These are phyloP conservation scores for Trametes maxima DNA, from an alignment of 768 basidiomycete species.

Conservation along the genomic window DNA sequence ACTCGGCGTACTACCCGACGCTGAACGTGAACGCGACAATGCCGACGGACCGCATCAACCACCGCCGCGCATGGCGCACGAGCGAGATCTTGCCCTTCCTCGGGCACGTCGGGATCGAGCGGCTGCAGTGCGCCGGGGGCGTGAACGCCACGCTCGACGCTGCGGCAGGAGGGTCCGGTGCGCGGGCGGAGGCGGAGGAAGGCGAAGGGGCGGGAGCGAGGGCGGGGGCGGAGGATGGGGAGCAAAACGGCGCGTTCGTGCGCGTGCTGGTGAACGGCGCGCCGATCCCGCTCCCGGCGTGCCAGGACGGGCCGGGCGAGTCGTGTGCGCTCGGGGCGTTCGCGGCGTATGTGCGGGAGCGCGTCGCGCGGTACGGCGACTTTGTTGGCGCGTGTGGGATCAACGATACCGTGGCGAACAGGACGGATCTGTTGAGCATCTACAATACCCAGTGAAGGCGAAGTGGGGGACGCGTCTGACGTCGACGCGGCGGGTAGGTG, in stretches of 20 bases:
- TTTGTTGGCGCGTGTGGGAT: constrained; percentile 22
- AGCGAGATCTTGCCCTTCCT: constrained; percentile 22
- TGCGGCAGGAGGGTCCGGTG: neutral
- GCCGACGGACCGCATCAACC: constrained; percentile 27
- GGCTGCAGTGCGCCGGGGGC: constrained; percentile 16
- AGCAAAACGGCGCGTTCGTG: constrained; percentile 10
- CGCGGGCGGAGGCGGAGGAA: neutral
- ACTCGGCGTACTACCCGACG: constrained; percentile 21
- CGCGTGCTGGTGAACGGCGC: constrained; percentile 21
- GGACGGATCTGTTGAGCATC: constrained; percentile 17
- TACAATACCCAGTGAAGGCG: constrained; percentile 6
- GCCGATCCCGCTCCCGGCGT: constrained; percentile 20
- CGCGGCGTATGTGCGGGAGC: constrained; percentile 6
- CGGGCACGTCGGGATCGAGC: constrained; percentile 22
- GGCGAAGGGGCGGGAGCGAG: no score
- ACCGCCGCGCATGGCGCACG: constrained; percentile 25
- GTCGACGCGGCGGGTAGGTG: no score
- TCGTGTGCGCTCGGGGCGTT: constrained; percentile 18
- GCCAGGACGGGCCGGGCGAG: constrained; percentile 19
- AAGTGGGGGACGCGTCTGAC: no score
- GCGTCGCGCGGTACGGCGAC: constrained; percentile 16
- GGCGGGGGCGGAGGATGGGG: neutral
- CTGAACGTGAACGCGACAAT: constrained; percentile 26
- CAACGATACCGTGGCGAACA: constrained; percentile 19
- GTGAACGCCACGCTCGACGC: constrained; percentile 10